These are phyloP conservation scores for Candida gigantensis DNA, from an alignment of 1,139 yeast species.

Conservation along the genomic window DNA sequence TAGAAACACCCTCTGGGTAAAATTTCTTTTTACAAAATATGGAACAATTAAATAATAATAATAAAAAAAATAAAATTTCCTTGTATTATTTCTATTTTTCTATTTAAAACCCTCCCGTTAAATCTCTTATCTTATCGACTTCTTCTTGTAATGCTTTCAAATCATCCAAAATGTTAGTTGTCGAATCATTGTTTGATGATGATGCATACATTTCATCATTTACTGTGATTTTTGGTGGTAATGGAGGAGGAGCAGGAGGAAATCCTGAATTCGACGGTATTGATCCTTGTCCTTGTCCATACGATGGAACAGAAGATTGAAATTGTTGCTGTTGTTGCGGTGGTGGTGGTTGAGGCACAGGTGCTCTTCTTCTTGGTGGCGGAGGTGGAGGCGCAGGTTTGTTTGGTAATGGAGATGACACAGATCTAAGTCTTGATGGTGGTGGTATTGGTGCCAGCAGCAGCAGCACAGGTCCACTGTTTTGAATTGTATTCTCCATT, in stretches of 20 bases:
- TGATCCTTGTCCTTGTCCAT: too few species aligned
- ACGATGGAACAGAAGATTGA: background rate
- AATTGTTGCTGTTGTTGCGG: conserved; percentile 16
- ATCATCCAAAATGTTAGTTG: conserved; percentile 58
- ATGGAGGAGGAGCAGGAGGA: conserved; percentile 28
- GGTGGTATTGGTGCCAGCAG: conserved; percentile 21
- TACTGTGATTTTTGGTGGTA: conserved; percentile 35
- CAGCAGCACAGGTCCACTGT: conserved; percentile 14
- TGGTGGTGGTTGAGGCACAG: conserved; percentile 43
- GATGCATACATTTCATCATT: conserved; percentile 12
- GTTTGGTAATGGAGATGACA: conserved; percentile 46
- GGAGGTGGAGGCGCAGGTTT: conserved; percentile 39
- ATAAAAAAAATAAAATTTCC: too few species aligned
- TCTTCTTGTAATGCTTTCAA: conserved; percentile 64
- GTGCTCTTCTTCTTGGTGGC: conserved; percentile 36
- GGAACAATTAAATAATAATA: too few species aligned
- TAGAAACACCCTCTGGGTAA: too few species aligned
- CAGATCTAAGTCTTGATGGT: conserved; percentile 39
- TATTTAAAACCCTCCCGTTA: conserved; percentile 50
- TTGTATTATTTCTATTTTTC: conserved; percentile 1
- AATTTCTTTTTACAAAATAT: too few species aligned
- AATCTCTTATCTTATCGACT: conserved; percentile 53
- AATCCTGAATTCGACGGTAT: too few species aligned
- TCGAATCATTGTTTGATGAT: conserved; percentile 30
- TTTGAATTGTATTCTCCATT: conserved; percentile 38